These are phyloP conservation scores for Arabidopsis suecica DNA, from an alignment of 345 rosid genomes.

Conservation along the genomic window DNA sequence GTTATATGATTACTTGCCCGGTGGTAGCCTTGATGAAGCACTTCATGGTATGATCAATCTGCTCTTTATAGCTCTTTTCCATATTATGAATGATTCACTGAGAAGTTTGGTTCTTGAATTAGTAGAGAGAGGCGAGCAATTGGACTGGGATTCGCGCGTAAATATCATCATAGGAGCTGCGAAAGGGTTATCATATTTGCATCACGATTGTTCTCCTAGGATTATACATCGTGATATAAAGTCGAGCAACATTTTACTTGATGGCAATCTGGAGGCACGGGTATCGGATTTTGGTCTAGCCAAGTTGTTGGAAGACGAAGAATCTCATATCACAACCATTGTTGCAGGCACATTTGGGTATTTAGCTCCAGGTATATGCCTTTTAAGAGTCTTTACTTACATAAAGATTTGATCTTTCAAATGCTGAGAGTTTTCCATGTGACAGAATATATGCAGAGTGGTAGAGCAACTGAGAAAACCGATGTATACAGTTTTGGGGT, in stretches of 20 bases:
- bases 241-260: constrained; percentile 96
- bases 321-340: constrained; percentile 96
- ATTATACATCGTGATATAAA: constrained; percentile 99
- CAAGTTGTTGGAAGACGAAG: constrained; percentile 91
- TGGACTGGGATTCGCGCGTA: constrained; percentile 95
- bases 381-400: neutral
- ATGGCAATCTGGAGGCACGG: constrained; percentile 95
- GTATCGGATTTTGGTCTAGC: constrained; percentile 99
- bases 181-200: constrained; percentile 94
- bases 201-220: constrained; percentile 99
- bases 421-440: neutral
- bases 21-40: constrained; percentile 98
- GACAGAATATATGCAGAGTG: constrained; percentile 96
- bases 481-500: constrained; percentile 98
- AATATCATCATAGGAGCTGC: constrained; percentile 96
- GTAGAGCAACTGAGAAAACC: constrained; percentile 98
- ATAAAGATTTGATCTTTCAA: neutral
- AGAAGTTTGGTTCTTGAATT: constrained; percentile 27
- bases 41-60: constrained; percentile 76
- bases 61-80: constrained; percentile 4
- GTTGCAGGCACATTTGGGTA: constrained; percentile 99
- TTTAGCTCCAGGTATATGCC: constrained; percentile 84
- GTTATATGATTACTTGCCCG: constrained; percentile 87
- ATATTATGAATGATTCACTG: constrained; percentile 22
- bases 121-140: constrained; percentile 85